Evolutionary conservation across 257 asterid species (phyloP).

Genomic region (Jasminum sambac): DNA sequence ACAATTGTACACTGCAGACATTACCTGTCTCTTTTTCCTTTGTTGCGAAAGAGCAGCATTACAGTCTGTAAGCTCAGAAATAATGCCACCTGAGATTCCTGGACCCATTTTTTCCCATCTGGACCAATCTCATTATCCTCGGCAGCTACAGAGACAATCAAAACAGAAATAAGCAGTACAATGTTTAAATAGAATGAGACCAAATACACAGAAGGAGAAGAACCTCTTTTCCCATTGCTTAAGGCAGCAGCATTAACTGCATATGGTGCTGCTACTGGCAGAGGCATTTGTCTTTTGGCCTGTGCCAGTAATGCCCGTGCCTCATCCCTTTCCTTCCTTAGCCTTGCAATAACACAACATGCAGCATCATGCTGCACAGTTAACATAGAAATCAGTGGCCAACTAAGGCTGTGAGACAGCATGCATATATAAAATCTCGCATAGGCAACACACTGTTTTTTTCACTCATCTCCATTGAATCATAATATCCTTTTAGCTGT

Average conservation of each 20-base stretch:
- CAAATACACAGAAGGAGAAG: slow-evolving; percentile 10
- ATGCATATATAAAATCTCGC: not conserved
- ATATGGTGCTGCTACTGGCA: slow-evolving; percentile 41
- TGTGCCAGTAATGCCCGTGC: slow-evolving; percentile 77
- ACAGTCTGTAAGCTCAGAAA: slow-evolving; percentile 85
- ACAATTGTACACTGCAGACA: slow-evolving; percentile 16
- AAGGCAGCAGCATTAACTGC: slow-evolving; percentile 46
- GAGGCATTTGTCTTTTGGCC: slow-evolving; percentile 86
- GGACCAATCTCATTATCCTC: slow-evolving; percentile 77
- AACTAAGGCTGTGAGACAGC: slow-evolving; percentile 2
- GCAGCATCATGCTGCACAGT: slow-evolving; percentile 95
- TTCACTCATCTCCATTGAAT: not conserved
- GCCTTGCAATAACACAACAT: slow-evolving; percentile 98
- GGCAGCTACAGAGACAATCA: slow-evolving; percentile 49
- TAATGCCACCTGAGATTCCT: slow-evolving; percentile 73
- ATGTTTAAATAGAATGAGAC: slow-evolving; percentile 4
- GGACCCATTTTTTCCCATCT: slow-evolving; percentile 73
- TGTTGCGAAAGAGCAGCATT: slow-evolving; percentile 83
- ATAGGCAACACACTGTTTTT: not conserved
- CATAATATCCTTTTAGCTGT: not conserved
- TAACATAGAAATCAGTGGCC: slow-evolving; percentile 17
- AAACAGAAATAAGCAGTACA: slow-evolving; percentile 26
- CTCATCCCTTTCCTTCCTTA: slow-evolving; percentile 96
- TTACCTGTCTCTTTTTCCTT: slow-evolving; percentile 92
- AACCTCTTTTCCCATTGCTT: slow-evolving; percentile 98